Base-by-base conservation (phyloP, 768 basidiomycete genomes). In the Tylopilus sp. region DNA sequence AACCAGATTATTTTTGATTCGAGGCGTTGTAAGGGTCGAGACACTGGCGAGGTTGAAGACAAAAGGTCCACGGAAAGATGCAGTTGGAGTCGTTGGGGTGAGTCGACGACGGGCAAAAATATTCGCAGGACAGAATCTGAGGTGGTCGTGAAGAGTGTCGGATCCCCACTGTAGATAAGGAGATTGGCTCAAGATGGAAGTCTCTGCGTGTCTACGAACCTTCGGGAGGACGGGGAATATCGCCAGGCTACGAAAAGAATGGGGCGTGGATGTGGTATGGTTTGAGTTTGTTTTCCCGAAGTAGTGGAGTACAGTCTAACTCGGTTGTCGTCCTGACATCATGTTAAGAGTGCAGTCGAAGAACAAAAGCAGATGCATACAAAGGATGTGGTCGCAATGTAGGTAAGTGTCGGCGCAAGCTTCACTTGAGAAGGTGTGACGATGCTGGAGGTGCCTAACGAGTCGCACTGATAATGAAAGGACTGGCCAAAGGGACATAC, bases 91-190 rank as follows among this genome's bases (percentile, higher is more conserved):
- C 82, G 79, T 55, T 84, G 82, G 12, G 92, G 91, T 15, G 85
- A 82, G 66, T 97, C 94, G 40, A 97, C 71, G 12, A 97, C 90
- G 6, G 94, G 91, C 30, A 89, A 72, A 67, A 91, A 95, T 61
- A 97, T 82, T 21, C 94, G 83, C 31, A 95, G 66, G 5, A 86
- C 86, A 1, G 88, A 81, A 60, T 94, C 89, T 22, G 82, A 80
- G 13, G 94, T 91, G 53, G 90, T 79, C 31, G 91, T 93, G 65
- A 89, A 94, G 3, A 95, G 74, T 48, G 86, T 82, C 2, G 86
- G 73, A 63, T 91, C 88, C 60, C 86, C 83, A 38, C 89, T 90
- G 56, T 26, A 38, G 35, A 57, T 40, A 17, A 40, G 51, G 45
- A 31, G 28, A 25, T 55, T 36, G 47, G 49, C n/a, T 35, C 39